Percentiles rank a stretch among this genome's conserved stretches.
Evolutionary conservation across 2,329 filamentous ascomycete genomes (phyloP).

Genomic region (Acrocalymma vagum): DNA sequence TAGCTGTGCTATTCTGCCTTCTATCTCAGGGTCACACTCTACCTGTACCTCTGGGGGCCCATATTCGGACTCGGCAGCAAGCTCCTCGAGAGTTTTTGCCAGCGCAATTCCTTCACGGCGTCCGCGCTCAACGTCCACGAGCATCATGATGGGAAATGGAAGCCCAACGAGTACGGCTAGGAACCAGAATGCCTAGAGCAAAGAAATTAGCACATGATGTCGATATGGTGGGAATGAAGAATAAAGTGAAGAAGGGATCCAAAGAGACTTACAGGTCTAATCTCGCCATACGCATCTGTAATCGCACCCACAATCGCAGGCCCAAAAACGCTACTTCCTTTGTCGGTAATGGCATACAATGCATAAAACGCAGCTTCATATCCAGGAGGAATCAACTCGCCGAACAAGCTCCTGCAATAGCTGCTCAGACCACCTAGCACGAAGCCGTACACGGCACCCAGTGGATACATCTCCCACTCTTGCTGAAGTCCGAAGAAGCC

Average conservation of each 20-base stretch:
- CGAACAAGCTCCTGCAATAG: conserved; percentile 92
- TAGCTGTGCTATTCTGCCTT: too few species aligned
- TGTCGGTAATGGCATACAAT: conserved; percentile 96
- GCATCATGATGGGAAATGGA: conserved; percentile 83
- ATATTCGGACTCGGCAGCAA: conserved; percentile 19
- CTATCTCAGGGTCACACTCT: too few species aligned
- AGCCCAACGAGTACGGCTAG: conserved; percentile 83
- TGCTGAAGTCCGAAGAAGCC: conserved; percentile 88
- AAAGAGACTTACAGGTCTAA: conserved; percentile 52
- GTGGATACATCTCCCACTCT: conserved; percentile 95
- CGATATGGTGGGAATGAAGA: neutral
- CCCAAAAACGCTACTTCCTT: conserved; percentile 92
- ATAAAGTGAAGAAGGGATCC: neutral
- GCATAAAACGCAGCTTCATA: conserved; percentile 97
- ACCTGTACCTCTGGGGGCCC: too few species aligned
- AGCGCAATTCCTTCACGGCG: conserved; percentile 52
- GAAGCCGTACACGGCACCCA: conserved; percentile 90
- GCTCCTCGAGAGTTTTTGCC: conserved; percentile 45
- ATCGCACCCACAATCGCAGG: conserved; percentile 93
- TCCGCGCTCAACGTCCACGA: conserved; percentile 79
- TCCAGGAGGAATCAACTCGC: conserved; percentile 91
- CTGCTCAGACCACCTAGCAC: conserved; percentile 92
- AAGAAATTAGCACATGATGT: neutral
- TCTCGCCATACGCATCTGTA: conserved; percentile 72
- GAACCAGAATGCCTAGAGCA: conserved; percentile 82